Conservation (phyloP, 148 eudicot species). For the Rhododendron mucronatum region DNA sequence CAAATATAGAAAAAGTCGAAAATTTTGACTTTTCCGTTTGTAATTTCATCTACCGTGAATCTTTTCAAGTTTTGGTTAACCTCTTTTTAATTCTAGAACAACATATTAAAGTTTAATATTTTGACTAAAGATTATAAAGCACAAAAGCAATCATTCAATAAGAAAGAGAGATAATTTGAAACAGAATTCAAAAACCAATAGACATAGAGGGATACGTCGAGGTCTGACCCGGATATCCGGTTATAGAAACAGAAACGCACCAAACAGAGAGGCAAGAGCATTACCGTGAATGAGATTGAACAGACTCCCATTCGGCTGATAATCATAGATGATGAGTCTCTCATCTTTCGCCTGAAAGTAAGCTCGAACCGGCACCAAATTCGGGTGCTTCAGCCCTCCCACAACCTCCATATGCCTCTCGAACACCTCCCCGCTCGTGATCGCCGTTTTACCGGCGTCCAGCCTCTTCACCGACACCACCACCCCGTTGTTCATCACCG, state of each 20-base stretch:
- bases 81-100: background rate
- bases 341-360: constrained; percentile 77
- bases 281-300: constrained; percentile 83
- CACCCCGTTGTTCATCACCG: constrained; percentile 57
- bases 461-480: constrained; percentile 71
- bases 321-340: constrained; percentile 66
- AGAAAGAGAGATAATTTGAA: background rate
- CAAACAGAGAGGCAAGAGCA: background rate
- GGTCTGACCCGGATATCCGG: too few relatives aligned
- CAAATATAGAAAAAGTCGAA: background rate
- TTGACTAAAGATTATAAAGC: background rate
- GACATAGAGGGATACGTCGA: background rate
- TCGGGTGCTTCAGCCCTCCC: constrained; percentile 72
- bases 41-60: background rate
- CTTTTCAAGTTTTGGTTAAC: background rate
- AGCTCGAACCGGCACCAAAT: constrained; percentile 75
- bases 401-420: constrained; percentile 62
- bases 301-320: constrained; percentile 87
- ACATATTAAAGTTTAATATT: background rate
- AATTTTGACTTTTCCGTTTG: background rate
- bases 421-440: constrained; percentile 44
- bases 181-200: background rate
- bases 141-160: background rate
- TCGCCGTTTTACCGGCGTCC: constrained; percentile 55
- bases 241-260: too few relatives aligned